These are phyloP conservation scores for Heterobasidion irregulare DNA, from an alignment of 1,284 basidiomycete genomes.

Conservation along the genomic window DNA sequence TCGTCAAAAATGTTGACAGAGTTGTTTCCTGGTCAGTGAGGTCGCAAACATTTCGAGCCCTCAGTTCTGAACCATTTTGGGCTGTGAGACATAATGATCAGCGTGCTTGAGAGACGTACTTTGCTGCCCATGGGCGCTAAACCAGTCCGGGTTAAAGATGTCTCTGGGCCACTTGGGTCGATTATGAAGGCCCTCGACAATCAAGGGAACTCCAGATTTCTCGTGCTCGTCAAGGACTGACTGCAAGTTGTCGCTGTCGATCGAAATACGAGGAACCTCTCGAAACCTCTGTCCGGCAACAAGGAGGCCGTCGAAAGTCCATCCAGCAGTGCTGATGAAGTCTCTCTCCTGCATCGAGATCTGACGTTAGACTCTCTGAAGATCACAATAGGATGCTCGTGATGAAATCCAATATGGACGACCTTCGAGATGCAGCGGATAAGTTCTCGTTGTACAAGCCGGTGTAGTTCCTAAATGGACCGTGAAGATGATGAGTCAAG, in stretches of 20 bases:
- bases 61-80: slow-evolving; percentile 29
- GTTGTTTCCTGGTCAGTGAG: slow-evolving; percentile 36
- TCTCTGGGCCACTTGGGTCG: slow-evolving; percentile 41
- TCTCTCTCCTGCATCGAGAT: slow-evolving; percentile 5
- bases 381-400: background rate
- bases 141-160: slow-evolving; percentile 46
- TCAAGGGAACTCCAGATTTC: slow-evolving; percentile 41
- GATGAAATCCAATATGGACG: background rate
- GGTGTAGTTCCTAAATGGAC: too few species aligned
- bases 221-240: slow-evolving; percentile 37
- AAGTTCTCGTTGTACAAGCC: too few species aligned
- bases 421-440: too few species aligned
- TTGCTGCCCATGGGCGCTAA: slow-evolving; percentile 20
- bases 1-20: slow-evolving; percentile 36
- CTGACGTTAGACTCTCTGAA: background rate
- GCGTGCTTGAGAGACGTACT: slow-evolving; percentile 18
- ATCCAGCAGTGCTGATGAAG: slow-evolving; percentile 36
- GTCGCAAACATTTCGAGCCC: slow-evolving; percentile 45
- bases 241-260: slow-evolving; percentile 9
- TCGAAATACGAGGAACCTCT: slow-evolving; percentile 31
- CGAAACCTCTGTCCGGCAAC: slow-evolving; percentile 28
- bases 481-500: too few species aligned
- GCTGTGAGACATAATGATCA: background rate
- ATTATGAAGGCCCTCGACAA: slow-evolving; percentile 51
- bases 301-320: slow-evolving; percentile 40